Base-by-base conservation (phyloP, 495 filamentous ascomycete genomes). In the Aspergillus saccharolyticus region DNA sequence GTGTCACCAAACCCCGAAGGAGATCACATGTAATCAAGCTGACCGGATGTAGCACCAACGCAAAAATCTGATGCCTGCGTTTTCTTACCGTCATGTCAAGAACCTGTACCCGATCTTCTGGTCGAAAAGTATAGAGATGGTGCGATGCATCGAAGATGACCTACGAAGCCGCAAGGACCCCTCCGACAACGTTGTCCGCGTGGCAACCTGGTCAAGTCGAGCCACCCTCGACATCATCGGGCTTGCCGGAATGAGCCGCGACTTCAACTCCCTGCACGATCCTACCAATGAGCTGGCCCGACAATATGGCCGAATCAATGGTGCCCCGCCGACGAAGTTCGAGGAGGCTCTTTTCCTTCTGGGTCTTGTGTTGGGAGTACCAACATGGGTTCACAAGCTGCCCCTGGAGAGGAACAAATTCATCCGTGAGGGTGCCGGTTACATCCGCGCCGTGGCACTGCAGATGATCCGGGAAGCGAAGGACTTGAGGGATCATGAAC, bases 191-290 rank as follows among this genome's bases (percentile, higher is more conserved):
- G 60, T 64, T 6, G 56, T 93, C 18, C 83, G 89, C 48, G 79
- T 89, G 0, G 68, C 78, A 49, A 67, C 68, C 25, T 95, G 88
- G 87, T 80, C 79, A 4, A 84, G 78, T 33, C 80, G 91, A 20
- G 84, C 84, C 0, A 91, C 92, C 0, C 82, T 97, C 16, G 93
- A 97, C 58, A 96, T 96, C 60, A 92, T 96, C 62, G 91, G 92
- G 9, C 64, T 88, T 2, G 88, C 91, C 0, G 92, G 93, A 9
- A 83, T 97, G 64, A 90, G 90, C 6, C 80, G 85, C 42, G 90
- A 96, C 58, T 96, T 96, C 63, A 74, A 82, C 15, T 83, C 89
- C 2, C 80, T 96, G 46, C 63, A 78, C 18, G 70, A 90, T 59
- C 85, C 86, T 0, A 60, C 80, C 19, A 87, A 83, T 56, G 72